Evolutionary conservation across 805 yeast genomes (phyloP), one percentile per base, ranked within the genome.

Genomic region (Zygosaccharomyces gambellarensis): DNA sequence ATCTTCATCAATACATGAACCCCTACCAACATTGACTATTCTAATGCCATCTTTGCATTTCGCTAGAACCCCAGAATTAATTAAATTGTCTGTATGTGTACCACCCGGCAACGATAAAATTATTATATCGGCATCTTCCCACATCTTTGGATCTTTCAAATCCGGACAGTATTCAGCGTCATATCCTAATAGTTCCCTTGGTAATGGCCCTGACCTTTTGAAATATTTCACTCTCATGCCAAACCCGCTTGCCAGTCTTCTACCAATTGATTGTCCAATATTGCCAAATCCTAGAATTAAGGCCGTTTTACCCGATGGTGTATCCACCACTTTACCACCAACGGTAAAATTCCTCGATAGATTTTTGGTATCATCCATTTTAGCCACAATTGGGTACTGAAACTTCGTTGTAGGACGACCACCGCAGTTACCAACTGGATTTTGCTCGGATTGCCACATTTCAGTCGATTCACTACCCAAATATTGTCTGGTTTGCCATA

Each of bases 1-100:
- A n/a, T 76, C 72, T 57, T 83, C 89, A 56, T 85, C 81, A 51
- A 87, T 74, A 31, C 85, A 77, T 2, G 76, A 58, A 1, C 95
- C 95, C 51, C 95, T 72, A 1, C 95, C 95, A 38, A 87, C 81
- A 60, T 87, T 87, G 43, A 87, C 81, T 22, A 87, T 69, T 46
- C 87, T 72, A 5, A 83, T 74, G 1, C 86, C 83, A 36, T 71
- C 68, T 36, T 76, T 73, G 49, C 85, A 70, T 43, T 69, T 56
- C 7, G 67, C 64, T 21, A 87, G 71, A 0, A 82, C 62, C 0
- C 71, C 59, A 30, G 61, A 63, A 58, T 83, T 78, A 52, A 86
- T 67, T 52, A 85, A 62, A 58, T 82, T 75, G 9, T 69, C 56
- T 0, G 94, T 84, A 21, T 77, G 74, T 3, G 79, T 73, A 2